Base-by-base conservation (phyloP, 495 filamentous ascomycete species). In the Melanomma pulvis-pyrius region DNA sequence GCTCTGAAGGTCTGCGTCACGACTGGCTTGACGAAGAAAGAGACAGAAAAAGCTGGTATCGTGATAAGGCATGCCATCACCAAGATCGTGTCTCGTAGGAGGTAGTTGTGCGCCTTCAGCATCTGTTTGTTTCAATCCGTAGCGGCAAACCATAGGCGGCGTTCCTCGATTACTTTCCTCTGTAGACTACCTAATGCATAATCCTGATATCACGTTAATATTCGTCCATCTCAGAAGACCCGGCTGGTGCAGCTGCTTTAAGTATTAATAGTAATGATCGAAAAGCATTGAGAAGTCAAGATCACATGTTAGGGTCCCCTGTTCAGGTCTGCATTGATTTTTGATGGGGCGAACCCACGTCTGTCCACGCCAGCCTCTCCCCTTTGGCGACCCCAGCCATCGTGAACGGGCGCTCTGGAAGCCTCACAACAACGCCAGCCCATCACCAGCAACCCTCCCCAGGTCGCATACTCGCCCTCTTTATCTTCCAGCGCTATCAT, bases 41-140 rank as follows among this genome's bases (percentile, higher is more conserved):
- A 98, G 76, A 88, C 92, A 48, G 94, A 98, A 79, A 93, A 92
- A 79, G 90, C 94, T 1, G 94, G 93, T 1, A 84, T 87, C 4
- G 89, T 85, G 5, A 91, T 98, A 62, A 84, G 96, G 55, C 93
- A 97, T 78, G 94, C 93, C 21, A 91, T 97, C 70, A 96, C 93
- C 30, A 97, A 96, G 80, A 87, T 97, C 54, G 74, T 90, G 73
- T 86, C 80, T 74, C 81, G 80, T 65, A 81, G 77, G 76, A 85
- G 78, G 71, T 84, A 62, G 51, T 44, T 44, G 39, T 44, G 13
- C 8, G 9, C 39, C 39, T 7, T 44, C 3, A 44, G 39, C 39
- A 12, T 44, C 17, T n/a, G 9, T 44, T 12, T 44, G n/a, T 44
- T 44, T 44, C 39, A n/a, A 3, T 30, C 2, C 15, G 36, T 48